A percentile compares a stretch with the other conserved stretches of the same genome.
phyloP scores from a whole-genome alignment of 768 basidiomycete genomes.

The Pleurotus pulmonarius region DNA sequence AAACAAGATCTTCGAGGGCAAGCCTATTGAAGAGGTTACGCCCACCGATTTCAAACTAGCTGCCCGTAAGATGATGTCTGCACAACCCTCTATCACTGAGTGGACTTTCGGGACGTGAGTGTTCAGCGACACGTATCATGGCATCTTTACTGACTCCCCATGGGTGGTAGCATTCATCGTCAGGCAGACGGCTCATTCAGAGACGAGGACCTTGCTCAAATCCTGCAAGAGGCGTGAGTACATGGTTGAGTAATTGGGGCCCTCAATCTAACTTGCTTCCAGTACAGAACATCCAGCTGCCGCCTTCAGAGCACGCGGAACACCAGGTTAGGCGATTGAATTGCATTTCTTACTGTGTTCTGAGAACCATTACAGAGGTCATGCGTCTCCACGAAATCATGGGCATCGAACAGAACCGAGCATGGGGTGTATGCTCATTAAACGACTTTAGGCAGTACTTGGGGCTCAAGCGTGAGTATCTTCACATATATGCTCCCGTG shows the following conservation, averaged over 20 bases:
- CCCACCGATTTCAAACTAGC: conserved; percentile 48
- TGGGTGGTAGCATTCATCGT: conserved; percentile 47
- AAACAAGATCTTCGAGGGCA: conserved; percentile 47
- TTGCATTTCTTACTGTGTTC: not conserved
- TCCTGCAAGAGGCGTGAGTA: conserved; percentile 66
- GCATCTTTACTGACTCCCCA: not conserved
- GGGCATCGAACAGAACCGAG: conserved; percentile 74
- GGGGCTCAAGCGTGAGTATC: conserved; percentile 63
- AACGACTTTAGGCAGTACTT: conserved; percentile 84
- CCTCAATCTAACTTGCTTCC: conserved; percentile 6
- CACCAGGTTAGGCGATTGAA: conserved; percentile 40
- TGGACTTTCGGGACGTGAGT: conserved; percentile 70
- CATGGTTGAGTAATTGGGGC: not conserved
- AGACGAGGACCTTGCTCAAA: conserved; percentile 65
- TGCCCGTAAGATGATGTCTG: conserved; percentile 31
- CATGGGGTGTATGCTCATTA: conserved; percentile 79
- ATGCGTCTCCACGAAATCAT: conserved; percentile 81
- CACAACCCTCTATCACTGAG: conserved; percentile 43
- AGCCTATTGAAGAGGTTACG: conserved; percentile 42
- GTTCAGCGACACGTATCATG: not conserved
- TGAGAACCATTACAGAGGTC: conserved; percentile 21
- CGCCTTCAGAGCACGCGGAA: conserved; percentile 73
- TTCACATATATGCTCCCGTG: not conserved
- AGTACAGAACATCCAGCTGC: conserved; percentile 72
- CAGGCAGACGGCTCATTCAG: conserved; percentile 58